Evolutionary conservation across 805 yeast genomes (phyloP), one percentile per base, ranked within the genome.

Genomic region (Metschnikowia vanudenii): DNA sequence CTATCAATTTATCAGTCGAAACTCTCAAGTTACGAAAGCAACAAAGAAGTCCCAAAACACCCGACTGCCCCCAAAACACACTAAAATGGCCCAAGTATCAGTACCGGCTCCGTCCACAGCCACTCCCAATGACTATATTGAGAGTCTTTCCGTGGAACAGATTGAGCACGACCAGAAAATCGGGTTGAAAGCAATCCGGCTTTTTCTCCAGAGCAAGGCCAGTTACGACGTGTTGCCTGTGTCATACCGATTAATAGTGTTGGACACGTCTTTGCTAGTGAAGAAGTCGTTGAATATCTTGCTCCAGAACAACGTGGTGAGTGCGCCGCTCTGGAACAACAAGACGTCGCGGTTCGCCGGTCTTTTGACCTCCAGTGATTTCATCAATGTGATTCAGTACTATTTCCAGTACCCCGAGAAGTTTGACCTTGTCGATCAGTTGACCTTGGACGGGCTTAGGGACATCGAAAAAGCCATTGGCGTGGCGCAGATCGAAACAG

Each of bases 201-300:
- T 81, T 28, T 94, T 94, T 59, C 71, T 94, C 36, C 85, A 88
- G 60, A 83, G 94, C 40, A 92, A 92, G 63, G 91, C 96, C 0
- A 89, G 97, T 1, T 94, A 94, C 64, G 99, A 94, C 60, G 99
- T 94, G 18, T 75, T 94, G 35, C 99, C 99, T 2, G 98, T 94
- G 30, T 85, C 96, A 17, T 94, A 92, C 65, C 76, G 97, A 57
- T 76, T 94, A 59, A 86, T 94, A 46, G 98, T 94, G 39, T 80
- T 94, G 58, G 99, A 94, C 64, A 91, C 98, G 1, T 81, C 96
- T 5, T 72, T 94, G 39, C 71, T 89, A 46, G 96, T 94, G 32
- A 91, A 92, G 67, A 89, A 92, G 63, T 87, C 97, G 4, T 74
- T 94, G 60, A 90, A 89, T 54, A 91, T 95, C 24, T 69, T 94